Evolutionary conservation across 1,284 basidiomycete genomes (phyloP), one percentile per base, ranked within the genome.

Genomic region (Vanrija humicola): DNA sequence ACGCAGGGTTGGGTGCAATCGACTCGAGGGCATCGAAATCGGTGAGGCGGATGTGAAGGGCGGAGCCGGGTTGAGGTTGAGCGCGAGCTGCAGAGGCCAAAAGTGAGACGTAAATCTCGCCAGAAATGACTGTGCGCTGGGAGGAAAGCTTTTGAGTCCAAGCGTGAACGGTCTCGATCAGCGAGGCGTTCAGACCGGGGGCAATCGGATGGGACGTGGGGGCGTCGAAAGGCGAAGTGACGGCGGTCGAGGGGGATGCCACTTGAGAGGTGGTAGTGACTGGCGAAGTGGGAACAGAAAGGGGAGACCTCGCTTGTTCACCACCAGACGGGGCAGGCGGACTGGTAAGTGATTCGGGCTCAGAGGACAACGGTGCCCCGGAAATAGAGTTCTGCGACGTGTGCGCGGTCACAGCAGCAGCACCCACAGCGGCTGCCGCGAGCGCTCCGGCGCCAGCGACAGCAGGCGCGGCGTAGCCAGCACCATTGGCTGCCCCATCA

Each of bases 161-260:
- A 5, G 78, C 81, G 58, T 80, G 79, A 56, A 82, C 75, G 2
- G 78, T 77, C 67, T 82, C 81, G 40, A 69, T 72, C 38, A 82
- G 66, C 48, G 69, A 72, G 1, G 78, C 78, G 6, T 74, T 65
- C 7, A 81, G 59, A 19, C 77, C 78, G 0, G 67, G 52, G 2
- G 49, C 54, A 5, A 54, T 28, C 10, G 45, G 39, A 1, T 61
- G 60, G 19, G 34, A 5, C 9, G 14, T 15, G 12, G 12, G 34
- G 34, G 34, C 34, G 12, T 61, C 58, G 38, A 40, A 48, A 5
- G 59, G 56, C 14, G 57, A 26, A 12, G 50, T 42, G 9, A 47
- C 43, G 5, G 39, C 46, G 15, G 55, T 39, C 26, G 50, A 42
- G 14, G 18, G 25, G 10, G 40, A 42, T 8, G 40, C 46, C 16